Percentiles rank a stretch among this genome's conserved stretches.
phyloP scores from a whole-genome alignment of 441 rosid species.

The Hura crepitans region DNA sequence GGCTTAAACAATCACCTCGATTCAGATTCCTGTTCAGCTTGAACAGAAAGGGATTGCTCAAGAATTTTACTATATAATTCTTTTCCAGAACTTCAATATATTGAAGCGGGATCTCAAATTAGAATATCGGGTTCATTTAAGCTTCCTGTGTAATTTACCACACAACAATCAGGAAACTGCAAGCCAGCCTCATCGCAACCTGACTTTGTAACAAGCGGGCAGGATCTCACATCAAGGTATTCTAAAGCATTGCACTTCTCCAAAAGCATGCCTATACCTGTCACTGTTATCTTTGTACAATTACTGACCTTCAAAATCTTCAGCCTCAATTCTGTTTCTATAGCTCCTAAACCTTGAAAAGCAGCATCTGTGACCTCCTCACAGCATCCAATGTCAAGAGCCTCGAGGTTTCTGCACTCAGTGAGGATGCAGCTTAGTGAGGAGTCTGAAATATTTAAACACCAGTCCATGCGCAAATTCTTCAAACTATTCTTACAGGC shows the following conservation, averaged over 20 bases:
- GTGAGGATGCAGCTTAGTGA: constrained; percentile 55
- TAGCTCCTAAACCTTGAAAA: constrained; percentile 42
- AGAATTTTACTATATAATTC: not conserved
- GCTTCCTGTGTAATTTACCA: constrained; percentile 71
- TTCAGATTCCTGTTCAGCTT: constrained; percentile 11
- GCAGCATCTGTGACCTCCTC: constrained; percentile 73
- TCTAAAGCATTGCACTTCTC: constrained; percentile 57
- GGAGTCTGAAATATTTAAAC: constrained; percentile 65
- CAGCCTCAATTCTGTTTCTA: constrained; percentile 38
- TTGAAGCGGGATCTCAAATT: constrained; percentile 26
- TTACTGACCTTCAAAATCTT: constrained; percentile 70
- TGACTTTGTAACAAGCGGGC: constrained; percentile 64
- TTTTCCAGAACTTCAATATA: not conserved
- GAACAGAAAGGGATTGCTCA: not conserved
- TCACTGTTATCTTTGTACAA: constrained; percentile 65
- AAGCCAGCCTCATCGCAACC: constrained; percentile 76
- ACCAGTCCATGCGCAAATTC: constrained; percentile 93
- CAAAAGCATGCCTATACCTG: constrained; percentile 63
- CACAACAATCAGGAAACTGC: constrained; percentile 63
- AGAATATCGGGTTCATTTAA: constrained; percentile 64
- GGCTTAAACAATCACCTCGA: constrained; percentile 19
- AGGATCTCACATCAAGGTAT: constrained; percentile 83
- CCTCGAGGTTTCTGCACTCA: constrained; percentile 71
- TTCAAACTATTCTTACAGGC: constrained; percentile 63
- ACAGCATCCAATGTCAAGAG: constrained; percentile 86